Evolutionary conservation across 305 asterid species (phyloP).

Genomic region (Fraxinus greggii): DNA sequence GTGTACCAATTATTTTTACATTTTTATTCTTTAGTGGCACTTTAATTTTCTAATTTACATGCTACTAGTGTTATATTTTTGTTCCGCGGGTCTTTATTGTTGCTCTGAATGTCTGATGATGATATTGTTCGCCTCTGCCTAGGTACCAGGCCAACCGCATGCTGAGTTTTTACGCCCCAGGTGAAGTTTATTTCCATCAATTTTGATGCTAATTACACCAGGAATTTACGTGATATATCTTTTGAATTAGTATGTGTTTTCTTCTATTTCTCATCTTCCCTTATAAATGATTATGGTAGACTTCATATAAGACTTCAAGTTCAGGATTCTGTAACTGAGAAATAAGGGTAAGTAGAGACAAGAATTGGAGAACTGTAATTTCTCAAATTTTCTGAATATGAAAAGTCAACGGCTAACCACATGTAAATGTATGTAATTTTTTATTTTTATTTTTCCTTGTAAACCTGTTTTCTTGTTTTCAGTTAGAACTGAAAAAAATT

Average conservation of each 20-base stretch:
- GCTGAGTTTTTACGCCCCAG: slow-evolving; percentile 99
- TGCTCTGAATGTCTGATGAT: slow-evolving; percentile 18
- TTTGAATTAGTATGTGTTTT: background rate
- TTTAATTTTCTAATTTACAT: background rate
- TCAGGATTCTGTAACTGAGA: background rate
- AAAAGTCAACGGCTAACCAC: background rate
- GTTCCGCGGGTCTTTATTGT: background rate
- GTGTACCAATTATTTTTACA: background rate
- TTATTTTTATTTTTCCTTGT: background rate
- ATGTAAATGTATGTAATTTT: background rate
- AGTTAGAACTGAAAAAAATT: background rate
- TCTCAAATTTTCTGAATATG: background rate
- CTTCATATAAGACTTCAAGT: background rate
- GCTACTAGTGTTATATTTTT: background rate
- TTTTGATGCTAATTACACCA: background rate
- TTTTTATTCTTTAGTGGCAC: background rate
- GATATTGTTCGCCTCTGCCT: slow-evolving; percentile 21
- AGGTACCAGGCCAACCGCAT: slow-evolving; percentile 97
- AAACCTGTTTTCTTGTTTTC: background rate
- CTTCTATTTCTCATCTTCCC: background rate
- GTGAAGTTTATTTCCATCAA: slow-evolving; percentile 36
- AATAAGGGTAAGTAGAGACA: background rate
- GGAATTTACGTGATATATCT: slow-evolving; percentile 1
- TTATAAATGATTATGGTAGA: background rate
- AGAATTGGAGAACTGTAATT: background rate